Evolutionary conservation across 768 basidiomycete genomes (phyloP).

Genomic region (Auricularia sp.): DNA sequence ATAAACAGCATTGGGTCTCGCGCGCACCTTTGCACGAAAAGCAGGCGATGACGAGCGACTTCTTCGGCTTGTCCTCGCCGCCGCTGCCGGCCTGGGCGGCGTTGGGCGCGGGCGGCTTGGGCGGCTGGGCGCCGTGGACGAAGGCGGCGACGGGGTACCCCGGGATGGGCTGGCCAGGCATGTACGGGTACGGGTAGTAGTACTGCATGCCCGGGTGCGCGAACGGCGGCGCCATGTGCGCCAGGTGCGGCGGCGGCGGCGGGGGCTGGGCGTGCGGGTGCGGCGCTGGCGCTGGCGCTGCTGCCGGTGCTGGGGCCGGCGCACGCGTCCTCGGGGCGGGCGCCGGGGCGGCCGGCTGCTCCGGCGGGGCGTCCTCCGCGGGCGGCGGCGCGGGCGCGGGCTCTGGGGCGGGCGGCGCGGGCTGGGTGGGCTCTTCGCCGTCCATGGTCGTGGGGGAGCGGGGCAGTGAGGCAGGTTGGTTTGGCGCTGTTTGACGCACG

Average conservation of each 20-base stretch:
- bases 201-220: not conserved
- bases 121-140: not conserved
- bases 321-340: not conserved
- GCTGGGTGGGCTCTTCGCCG: not conserved
- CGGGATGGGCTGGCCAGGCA: not conserved
- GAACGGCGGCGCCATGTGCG: not conserved
- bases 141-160: not conserved
- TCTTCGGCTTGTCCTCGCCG: not conserved
- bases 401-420: not conserved
- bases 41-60: not conserved
- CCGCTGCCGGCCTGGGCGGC: not conserved
- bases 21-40: not conserved
- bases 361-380: not conserved
- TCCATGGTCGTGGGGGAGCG: not conserved
- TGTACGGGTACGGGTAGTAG: not conserved
- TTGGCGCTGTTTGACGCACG: not conserved
- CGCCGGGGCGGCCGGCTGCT: not conserved
- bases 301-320: not conserved
- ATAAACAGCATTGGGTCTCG: not conserved
- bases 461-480: not conserved
- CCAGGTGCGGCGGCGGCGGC: not conserved
- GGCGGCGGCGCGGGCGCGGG: not conserved
- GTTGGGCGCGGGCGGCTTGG: not conserved
- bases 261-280: not conserved
- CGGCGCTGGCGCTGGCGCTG: not conserved